These are phyloP conservation scores for Lonicera japonica DNA, from an alignment of 129 eudicot genomes.

Conservation along the genomic window DNA sequence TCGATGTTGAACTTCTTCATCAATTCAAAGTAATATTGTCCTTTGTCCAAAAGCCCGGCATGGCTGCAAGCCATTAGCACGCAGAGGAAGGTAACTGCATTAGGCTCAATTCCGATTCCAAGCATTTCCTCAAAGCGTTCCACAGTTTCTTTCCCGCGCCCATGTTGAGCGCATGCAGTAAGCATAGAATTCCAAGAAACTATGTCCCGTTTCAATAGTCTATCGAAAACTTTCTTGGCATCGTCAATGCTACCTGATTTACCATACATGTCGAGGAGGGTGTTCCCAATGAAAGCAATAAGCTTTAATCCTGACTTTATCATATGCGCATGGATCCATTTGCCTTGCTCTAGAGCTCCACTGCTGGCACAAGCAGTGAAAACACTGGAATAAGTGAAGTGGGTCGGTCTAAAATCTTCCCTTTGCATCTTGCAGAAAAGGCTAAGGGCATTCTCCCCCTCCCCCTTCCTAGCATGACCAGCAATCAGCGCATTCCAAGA, in stretches of 20 bases:
- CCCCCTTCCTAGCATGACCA: conserved; percentile 59
- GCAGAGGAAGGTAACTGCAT: conserved; percentile 58
- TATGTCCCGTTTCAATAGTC: conserved; percentile 44
- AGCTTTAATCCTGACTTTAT: conserved; percentile 54
- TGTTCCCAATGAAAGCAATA: conserved; percentile 64
- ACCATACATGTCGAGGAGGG: conserved; percentile 80
- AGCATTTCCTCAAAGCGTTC: conserved; percentile 60
- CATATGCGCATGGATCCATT: conserved; percentile 77
- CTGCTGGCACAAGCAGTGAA: conserved; percentile 57
- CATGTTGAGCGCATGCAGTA: conserved; percentile 74
- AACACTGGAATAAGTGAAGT: conserved; percentile 69
- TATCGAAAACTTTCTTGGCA: conserved; percentile 54
- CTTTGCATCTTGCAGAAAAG: conserved; percentile 61
- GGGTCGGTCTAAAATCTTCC: conserved; percentile 38
- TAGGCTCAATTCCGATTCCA: conserved; percentile 45
- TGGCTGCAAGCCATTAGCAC: conserved; percentile 71
- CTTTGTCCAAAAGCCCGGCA: conserved; percentile 69
- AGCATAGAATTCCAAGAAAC: conserved; percentile 90
- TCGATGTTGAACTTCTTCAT: conserved; percentile 50
- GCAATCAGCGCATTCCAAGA: conserved; percentile 82
- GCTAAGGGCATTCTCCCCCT: conserved; percentile 51
- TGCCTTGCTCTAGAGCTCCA: conserved; percentile 80
- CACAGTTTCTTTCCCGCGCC: conserved; percentile 58
- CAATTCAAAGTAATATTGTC: conserved; percentile 51
- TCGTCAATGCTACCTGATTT: conserved; percentile 73